Evolutionary conservation across 1,139 yeast species (phyloP), one percentile per base, ranked within the genome.

Genomic region (Geotrichum macrosporum): DNA sequence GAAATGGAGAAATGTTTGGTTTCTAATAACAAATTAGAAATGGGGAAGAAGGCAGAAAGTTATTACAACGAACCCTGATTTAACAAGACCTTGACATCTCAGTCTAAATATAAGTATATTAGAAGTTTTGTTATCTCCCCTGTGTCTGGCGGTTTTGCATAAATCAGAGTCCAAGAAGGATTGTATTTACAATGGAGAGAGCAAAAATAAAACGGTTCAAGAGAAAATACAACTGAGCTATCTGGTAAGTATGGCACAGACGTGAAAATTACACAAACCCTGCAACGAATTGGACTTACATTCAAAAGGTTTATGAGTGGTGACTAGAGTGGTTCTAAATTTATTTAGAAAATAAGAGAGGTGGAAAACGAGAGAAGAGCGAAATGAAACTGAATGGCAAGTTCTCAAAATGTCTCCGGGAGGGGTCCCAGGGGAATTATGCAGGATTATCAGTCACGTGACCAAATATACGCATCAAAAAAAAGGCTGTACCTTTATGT

Each of bases 41-140:
- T n/a, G n/a, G n/a, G n/a, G n/a, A n/a, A n/a, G n/a, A 24, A 6
- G 27, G 27, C 27, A 8, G 6, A 10, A 6, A 10, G 27, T 24
- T 6, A 6, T 8, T 8, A 8, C 10, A 24, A 10, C 10, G 27
- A 24, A 33, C 6, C 26, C 18, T 22, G 8, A 12, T 15, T 34
- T 19, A 34, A 34, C 37, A 34, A 5, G 15, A 34, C 12, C n/a
- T 19, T 34, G 16, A 34, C 37, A 34, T 34, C 20, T 34, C 37
- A 34, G 18, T 34, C 10, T 20, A 22, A 34, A 19, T 34, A n/a
- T 19, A 12, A n/a, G 13, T 19, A 12, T 16, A 15, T 9, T 10
- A n/a, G 16, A 22, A 12, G 26, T 20, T 16, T 22, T 18, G n/a
- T n/a, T n/a, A n/a, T n/a, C n/a, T n/a, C n/a, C n/a, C n/a, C n/a